Percentiles rank a stretch among this genome's conserved stretches.
These are phyloP conservation scores for Geotrichum restrictum DNA, from an alignment of 1,139 yeast genomes.

Conservation along the genomic window DNA sequence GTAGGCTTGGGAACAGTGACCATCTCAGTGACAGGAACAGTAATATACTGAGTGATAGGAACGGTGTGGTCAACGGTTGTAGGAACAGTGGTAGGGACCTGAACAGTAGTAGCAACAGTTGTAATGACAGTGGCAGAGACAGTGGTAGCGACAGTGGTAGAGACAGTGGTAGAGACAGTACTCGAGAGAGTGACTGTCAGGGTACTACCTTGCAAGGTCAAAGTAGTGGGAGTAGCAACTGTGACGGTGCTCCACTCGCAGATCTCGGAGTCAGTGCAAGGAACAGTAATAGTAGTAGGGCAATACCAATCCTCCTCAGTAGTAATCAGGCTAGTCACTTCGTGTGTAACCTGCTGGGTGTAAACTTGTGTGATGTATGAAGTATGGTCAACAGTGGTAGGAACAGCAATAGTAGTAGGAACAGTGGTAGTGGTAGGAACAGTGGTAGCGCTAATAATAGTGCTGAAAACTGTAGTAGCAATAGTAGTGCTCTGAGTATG, in stretches of 20 bases:
- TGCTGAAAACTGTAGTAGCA: not conserved
- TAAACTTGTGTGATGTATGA: not conserved
- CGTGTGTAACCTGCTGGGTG: constrained; percentile 1
- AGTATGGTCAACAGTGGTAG: constrained; percentile 6
- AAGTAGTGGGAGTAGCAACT: too few relatives aligned
- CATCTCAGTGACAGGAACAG: not conserved
- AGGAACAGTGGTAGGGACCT: constrained; percentile 13
- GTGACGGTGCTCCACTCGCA: constrained; percentile 2
- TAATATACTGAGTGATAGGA: not conserved
- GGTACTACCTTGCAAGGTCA: too few relatives aligned
- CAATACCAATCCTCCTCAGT: not conserved
- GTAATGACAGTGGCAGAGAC: constrained; percentile 9
- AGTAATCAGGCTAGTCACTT: constrained; percentile 1
- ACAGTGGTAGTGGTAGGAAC: constrained; percentile 13
- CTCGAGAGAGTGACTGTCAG: not conserved
- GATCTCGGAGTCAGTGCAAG: constrained; percentile 1
- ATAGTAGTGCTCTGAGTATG: not conserved
- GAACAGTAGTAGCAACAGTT: constrained; percentile 6
- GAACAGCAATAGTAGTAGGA: constrained; percentile 7
- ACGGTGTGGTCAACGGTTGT: constrained; percentile 5
- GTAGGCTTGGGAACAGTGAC: constrained; percentile 12
- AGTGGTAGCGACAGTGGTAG: not conserved
- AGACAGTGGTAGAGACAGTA: not conserved
- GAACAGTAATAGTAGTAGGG: constrained; percentile 6
- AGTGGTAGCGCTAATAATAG: too few relatives aligned